A percentile compares a stretch with the other conserved stretches of the same genome.
Evolutionary conservation across 768 basidiomycete genomes (phyloP).

Genomic region (Mycena capillaripes): DNA sequence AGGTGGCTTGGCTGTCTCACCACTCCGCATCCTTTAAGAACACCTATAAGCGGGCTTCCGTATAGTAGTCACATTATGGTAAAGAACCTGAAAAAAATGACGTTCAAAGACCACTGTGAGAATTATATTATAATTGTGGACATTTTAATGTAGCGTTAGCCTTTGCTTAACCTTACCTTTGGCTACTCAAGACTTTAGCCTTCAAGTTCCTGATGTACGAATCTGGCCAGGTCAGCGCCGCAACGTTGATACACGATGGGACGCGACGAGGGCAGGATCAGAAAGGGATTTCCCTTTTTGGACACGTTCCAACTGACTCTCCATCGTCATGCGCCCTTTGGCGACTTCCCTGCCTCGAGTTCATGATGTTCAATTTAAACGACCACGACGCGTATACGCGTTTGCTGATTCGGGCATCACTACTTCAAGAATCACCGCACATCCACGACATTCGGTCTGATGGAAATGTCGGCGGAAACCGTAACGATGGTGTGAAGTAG

Average conservation of each 20-base stretch:
- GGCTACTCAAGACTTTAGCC: neutral
- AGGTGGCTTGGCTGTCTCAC: slow-evolving; percentile 6
- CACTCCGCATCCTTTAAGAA: slow-evolving; percentile 33
- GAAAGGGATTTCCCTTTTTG: slow-evolving; percentile 14
- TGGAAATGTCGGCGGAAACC: slow-evolving; percentile 8
- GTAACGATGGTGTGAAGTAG: slow-evolving; percentile 10
- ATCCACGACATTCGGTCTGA: neutral
- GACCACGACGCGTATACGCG: neutral
- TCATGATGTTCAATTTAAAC: neutral
- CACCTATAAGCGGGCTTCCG: slow-evolving; percentile 10
- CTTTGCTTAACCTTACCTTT: slow-evolving; percentile 9
- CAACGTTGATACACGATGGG: neutral
- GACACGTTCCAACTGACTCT: slow-evolving; percentile 2
- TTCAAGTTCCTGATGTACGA: neutral
- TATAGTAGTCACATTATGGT: slow-evolving; percentile 31
- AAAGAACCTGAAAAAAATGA: slow-evolving; percentile 33
- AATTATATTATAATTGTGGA: neutral
- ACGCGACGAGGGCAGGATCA: slow-evolving; percentile 10
- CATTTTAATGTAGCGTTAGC: slow-evolving; percentile 2
- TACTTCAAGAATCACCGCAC: neutral
- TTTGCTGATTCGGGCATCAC: slow-evolving; percentile 10
- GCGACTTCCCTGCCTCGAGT: neutral
- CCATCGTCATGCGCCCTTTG: slow-evolving; percentile 22
- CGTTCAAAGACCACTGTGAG: slow-evolving; percentile 31
- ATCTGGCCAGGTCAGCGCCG: neutral